Evolutionary conservation across 495 filamentous ascomycete species (phyloP), one percentile per base, ranked within the genome.

Genomic region (Tuber magnatum): DNA sequence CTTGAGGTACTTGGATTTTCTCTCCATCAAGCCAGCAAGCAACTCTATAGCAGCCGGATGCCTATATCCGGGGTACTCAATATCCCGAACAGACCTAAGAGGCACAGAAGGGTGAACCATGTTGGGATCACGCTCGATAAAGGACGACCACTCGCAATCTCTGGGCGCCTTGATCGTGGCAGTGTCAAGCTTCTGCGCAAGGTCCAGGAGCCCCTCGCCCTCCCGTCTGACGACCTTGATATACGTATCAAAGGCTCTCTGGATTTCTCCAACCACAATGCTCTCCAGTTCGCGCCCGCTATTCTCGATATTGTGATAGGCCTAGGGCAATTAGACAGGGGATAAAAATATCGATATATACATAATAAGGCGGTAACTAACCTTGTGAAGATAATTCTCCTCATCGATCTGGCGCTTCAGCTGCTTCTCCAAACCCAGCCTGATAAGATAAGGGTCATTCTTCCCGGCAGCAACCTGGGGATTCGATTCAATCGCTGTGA

Each of bases 1-100:
- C 88, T 98, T 99, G 65, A 99, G 86, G 83, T 98, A 99, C 82
- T 98, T 99, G 87, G 92, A 96, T 88, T 97, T 99, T 70, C 95
- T 91, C 86, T 99, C 95, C 72, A 99, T 86, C 85, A 97, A 90
- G 1, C 95, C 95, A 9, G 92, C 92, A 70, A 93, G 87, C 46
- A 99, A 90, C 81, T 97, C 95, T 73, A 91, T 89, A 44, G 92
- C 93, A 56, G 93, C 91, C 71, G 92, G 91, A 83, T 97, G 92
- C 81, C 97, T 89, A 79, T 91, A 91, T 24, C 95, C 95, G n/a
- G 94, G 94, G 83, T 98, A 99, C 48, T 92, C 89, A 79, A 99
- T 97, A 80, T 92, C 91, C 80, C 97, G 89, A 28, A 93, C 83
- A 56, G 90, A 88, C 70, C 95, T 88, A 65, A 97, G 84, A 41